Conservation (phyloP, 2,329 filamentous ascomycete species). For the Aspergillus transmontanensis region DNA sequence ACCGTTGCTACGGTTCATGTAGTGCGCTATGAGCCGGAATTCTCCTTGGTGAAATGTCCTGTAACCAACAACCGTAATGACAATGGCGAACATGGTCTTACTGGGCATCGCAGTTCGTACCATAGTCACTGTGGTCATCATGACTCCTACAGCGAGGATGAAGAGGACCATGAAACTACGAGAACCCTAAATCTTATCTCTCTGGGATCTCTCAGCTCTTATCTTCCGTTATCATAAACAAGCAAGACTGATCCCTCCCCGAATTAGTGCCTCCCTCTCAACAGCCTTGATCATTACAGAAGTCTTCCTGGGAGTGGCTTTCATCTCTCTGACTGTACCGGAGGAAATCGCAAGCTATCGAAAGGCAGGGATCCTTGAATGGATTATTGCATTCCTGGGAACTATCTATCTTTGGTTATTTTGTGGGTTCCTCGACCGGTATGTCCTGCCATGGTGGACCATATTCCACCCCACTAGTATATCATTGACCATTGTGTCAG, state of each 20-base stretch:
- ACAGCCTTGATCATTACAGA: conserved; percentile 22
- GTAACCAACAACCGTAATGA: not conserved
- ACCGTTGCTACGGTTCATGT: conserved; percentile 25
- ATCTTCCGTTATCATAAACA: not conserved
- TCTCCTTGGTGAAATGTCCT: conserved; percentile 16
- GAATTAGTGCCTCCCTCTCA: conserved; percentile 23
- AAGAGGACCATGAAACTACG: conserved; percentile 20
- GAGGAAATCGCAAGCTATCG: conserved; percentile 16
- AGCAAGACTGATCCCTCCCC: not conserved
- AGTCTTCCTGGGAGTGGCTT: conserved; percentile 20
- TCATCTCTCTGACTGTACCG: conserved; percentile 20
- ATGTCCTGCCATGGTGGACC: not conserved
- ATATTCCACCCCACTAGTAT: not conserved
- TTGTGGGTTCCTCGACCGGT: conserved; percentile 25
- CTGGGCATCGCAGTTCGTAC: not conserved
- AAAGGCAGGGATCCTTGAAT: conserved; percentile 23
- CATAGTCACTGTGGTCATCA: not conserved
- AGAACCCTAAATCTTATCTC: conserved; percentile 22
- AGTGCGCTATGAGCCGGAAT: conserved; percentile 25
- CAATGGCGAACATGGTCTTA: not conserved
- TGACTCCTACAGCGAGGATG: conserved; percentile 7
- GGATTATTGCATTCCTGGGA: conserved; percentile 25
- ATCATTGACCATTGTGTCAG: not conserved
- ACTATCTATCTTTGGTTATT: conserved; percentile 26
- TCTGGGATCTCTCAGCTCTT: not conserved